Evolutionary conservation across 2,329 filamentous ascomycete genomes (phyloP), one percentile per base, ranked within the genome.

Genomic region (Camptophora hylomeconis): DNA sequence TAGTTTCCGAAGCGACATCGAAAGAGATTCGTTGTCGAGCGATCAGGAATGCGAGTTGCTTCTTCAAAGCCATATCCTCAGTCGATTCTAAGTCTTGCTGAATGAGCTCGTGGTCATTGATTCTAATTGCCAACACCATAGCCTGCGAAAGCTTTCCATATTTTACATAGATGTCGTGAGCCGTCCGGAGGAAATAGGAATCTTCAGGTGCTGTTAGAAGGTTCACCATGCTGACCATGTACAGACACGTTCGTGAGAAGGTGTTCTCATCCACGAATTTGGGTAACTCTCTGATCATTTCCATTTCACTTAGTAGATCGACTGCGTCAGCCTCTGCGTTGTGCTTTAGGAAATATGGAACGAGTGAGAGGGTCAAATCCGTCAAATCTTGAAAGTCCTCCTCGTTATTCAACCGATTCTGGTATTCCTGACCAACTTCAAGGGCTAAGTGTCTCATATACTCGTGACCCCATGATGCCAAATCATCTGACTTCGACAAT

Each of bases 141-240:
- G 92, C 92, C 54, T 94, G 86, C 3, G 87, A 80, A 45, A 86
- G 76, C 53, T 94, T 83, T 48, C 89, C 81, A 64, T 94, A 92
- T 45, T 81, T 70, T 45, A 84, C 77, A 61, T 98, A 98, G 50
- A 98, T 92, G 40, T 77, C 71, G 60, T 95, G 89, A 26, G 87
- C 86, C 5, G 87, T 92, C 41, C 75, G 77, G 36, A 98, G 75
- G 59, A 98, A 95, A 46, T 81, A 76, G 51, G 94, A 82, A 57
- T 98, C 94, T 57, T 98, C 89, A 23, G 89, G 89, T 50, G 92
- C 95, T 30, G 89, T 94, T 53, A 98, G 74, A 12, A 98, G 72
- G 50, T 89, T 92, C 44, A 98, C 89, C 81, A 95, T 95, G 64
- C 83, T 92, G 46, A 92, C 83, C 78, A 98, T 93, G 61, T 98